These are phyloP conservation scores for Thalassiosira mediterranea DNA, from an alignment of 352 stramenopile species.

Conservation along the genomic window DNA sequence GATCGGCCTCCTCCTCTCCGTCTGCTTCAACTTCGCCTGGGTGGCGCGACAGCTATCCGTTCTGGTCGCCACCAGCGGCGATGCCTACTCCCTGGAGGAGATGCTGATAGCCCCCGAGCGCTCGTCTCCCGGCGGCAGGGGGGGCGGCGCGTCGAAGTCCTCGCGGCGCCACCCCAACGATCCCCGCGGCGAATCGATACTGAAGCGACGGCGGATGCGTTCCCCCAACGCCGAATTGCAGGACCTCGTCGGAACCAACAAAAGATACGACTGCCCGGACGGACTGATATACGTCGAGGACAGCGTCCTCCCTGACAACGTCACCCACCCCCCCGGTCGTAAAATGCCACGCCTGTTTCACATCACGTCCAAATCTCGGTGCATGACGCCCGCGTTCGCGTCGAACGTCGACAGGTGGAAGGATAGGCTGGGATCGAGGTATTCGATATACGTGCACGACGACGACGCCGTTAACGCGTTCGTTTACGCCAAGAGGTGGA, in stretches of 20 bases:
- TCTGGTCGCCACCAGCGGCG: neutral
- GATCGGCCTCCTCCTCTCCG: neutral
- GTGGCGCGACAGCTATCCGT: constrained; percentile 10
- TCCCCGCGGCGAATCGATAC: constrained; percentile 18
- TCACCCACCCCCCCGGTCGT: constrained; percentile 13
- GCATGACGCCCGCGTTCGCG: constrained; percentile 47
- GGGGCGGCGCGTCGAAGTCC: neutral
- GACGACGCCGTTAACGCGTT: constrained; percentile 64
- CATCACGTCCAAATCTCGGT: constrained; percentile 61
- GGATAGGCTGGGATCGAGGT: constrained; percentile 25
- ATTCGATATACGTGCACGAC: constrained; percentile 71
- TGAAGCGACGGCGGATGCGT: neutral
- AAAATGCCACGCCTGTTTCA: constrained; percentile 68
- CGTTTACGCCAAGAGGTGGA: constrained; percentile 43
- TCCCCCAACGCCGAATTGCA: constrained; percentile 23
- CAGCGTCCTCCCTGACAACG: constrained; percentile 18
- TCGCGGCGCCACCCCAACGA: constrained; percentile 12
- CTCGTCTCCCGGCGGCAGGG: neutral
- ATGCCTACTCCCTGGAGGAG: neutral
- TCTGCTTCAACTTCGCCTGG: constrained; percentile 21
- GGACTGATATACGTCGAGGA: constrained; percentile 34
- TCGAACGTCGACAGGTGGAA: constrained; percentile 56
- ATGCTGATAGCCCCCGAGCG: constrained; percentile 15
- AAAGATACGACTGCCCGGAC: constrained; percentile 13
- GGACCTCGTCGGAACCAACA: constrained; percentile 19